A percentile compares a stretch with the other conserved stretches of the same genome.
Conservation (phyloP, 371 early-diverging fungal species). For the Syncephalastrum contaminatum region DNA sequence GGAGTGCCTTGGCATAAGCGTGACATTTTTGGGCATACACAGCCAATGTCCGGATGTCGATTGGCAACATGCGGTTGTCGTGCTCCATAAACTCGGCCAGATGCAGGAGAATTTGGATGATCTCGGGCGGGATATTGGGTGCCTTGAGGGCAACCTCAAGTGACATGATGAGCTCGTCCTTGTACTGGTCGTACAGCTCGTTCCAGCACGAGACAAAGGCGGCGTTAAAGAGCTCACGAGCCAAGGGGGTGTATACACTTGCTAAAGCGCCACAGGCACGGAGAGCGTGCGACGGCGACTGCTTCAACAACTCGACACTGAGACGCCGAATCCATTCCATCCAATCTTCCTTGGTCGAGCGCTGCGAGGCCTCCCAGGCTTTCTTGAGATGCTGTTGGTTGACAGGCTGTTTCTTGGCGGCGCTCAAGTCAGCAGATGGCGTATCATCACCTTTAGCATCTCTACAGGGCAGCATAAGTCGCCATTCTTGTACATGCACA, state of each 20-base stretch:
- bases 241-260: constrained; percentile 77
- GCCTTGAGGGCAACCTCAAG: constrained; percentile 87
- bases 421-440: constrained; percentile 53
- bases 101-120: constrained; percentile 88
- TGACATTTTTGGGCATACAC: constrained; percentile 92
- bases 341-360: constrained; percentile 96
- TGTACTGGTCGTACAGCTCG: constrained; percentile 87
- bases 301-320: constrained; percentile 91
- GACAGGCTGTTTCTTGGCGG: constrained; percentile 75
- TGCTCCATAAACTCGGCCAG: constrained; percentile 99
- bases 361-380: constrained; percentile 91
- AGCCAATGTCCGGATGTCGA: constrained; percentile 89
- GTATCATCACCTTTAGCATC: constrained; percentile 48
- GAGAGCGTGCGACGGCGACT: constrained; percentile 94
- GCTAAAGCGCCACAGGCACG: constrained; percentile 91
- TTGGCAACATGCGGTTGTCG: constrained; percentile 93
- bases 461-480: constrained; percentile 9
- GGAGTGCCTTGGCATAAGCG: constrained; percentile 94
- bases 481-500: constrained; percentile 12
- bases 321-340: constrained; percentile 93
- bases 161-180: constrained; percentile 87
- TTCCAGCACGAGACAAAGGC: constrained; percentile 98
- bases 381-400: constrained; percentile 87
- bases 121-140: constrained; percentile 88
- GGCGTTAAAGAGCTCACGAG: constrained; percentile 94